These are phyloP conservation scores for Crotalaria pallida DNA, from an alignment of 306 rosid species.

Conservation along the genomic window DNA sequence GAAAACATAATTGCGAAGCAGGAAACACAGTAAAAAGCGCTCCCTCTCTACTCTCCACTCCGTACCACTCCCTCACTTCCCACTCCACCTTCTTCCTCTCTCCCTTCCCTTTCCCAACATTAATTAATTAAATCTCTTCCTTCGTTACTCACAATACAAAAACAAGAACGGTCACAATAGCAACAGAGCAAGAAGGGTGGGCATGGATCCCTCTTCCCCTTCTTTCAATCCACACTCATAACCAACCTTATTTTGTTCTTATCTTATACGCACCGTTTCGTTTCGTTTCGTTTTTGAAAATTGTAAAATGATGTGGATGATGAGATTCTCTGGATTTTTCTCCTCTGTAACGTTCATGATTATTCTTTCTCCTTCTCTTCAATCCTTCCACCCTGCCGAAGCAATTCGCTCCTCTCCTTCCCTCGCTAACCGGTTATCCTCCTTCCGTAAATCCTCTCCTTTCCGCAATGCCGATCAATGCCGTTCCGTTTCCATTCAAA, in stretches of 20 bases:
- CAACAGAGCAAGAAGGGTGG: no score
- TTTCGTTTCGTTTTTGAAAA: no score
- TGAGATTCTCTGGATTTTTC: constrained; percentile 51
- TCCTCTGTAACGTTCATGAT: constrained; percentile 60
- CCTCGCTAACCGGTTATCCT: constrained; percentile 28
- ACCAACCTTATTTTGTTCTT: constrained; percentile 32
- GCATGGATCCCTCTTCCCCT: constrained; percentile 31
- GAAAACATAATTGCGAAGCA: constrained; percentile 39
- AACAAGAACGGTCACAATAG: no score
- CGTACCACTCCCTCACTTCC: constrained; percentile 4
- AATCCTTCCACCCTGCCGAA: constrained; percentile 65
- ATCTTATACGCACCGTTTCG: constrained; percentile 16
- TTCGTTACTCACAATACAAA: no score
- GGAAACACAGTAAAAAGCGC: constrained; percentile 17
- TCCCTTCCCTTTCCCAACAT: neutral
- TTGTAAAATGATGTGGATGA: no score
- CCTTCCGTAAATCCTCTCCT: constrained; percentile 42
- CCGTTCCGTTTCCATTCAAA: neutral
- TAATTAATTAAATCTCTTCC: no score
- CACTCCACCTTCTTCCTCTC: constrained; percentile 7
- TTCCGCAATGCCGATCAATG: constrained; percentile 63
- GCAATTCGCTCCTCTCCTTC: constrained; percentile 61
- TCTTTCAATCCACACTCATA: no score
- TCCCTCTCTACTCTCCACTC: neutral
- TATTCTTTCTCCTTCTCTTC: constrained; percentile 65